Evolutionary conservation across 192 early-diverging fungal species (phyloP), one percentile per base, ranked within the genome.

Genomic region (Lobosporangium transversale): DNA sequence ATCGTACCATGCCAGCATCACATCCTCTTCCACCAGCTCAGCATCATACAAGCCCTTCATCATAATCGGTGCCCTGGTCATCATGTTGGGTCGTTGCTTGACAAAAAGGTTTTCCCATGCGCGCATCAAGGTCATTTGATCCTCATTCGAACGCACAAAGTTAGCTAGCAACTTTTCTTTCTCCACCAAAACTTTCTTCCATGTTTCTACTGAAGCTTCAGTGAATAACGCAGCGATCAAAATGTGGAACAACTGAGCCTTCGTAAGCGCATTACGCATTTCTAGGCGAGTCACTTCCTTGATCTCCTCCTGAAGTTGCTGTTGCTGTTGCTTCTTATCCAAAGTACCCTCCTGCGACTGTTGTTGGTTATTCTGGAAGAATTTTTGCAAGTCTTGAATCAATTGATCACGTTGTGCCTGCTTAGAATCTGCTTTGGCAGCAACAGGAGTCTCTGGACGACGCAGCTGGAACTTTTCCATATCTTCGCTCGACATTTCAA

Each of bases 211-310:
- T 10, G 79, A 69, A 8, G 80, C 74, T 53, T 89, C 87, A 5
- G 86, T 80, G 30, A 91, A 84, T 56, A 94, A 68, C 21, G 85
- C 84, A 0, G 85, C 70, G 20, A 94, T 66, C 31, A 93, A 75
- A 6, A 93, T 81, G 55, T 83, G 84, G 35, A 93, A 86, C 29
- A 95, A 68, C 74, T 94, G 91, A 50, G 85, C 87, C 81, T 95
- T 95, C 55, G 84, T 82, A 60, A 95, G 78, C 62, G 89, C 89
- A 74, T 95, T 88, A 42, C 91, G 89, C 83, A 94, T 94, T 80
- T 95, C 94, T 9, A 93, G 57, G 15, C 92, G 89, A 4, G 93
- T 95, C 35, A 94, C 86, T 63, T 95, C 91, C 64, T 94, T 94
- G 45, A 92, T 83, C 68, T 90, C 85, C 3, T 86, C 86, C 8